Evolutionary conservation across 2,329 filamentous ascomycete species (phyloP).

Genomic region (Chrysoporthe puriensis): DNA sequence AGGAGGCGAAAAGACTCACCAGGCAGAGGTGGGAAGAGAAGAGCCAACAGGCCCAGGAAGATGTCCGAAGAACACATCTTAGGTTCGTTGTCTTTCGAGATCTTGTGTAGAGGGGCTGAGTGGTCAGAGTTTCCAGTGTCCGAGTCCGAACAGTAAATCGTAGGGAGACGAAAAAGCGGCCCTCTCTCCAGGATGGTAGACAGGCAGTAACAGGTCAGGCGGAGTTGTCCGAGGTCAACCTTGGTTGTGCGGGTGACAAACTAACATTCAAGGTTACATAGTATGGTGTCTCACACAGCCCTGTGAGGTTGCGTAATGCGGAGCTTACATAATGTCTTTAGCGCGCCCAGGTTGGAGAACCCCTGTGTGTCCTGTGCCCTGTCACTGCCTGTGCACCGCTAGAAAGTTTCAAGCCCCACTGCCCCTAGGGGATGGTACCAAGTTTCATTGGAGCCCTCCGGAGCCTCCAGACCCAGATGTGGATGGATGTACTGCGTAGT

Average conservation of each 20-base stretch:
- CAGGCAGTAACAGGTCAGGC: background rate
- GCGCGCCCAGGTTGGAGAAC: background rate
- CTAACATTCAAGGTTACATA: background rate
- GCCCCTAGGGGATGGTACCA: too few relatives aligned
- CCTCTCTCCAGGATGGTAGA: background rate
- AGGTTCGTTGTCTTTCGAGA: conserved; percentile 8
- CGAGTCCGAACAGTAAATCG: background rate
- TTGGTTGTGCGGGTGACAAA: background rate
- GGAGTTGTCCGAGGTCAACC: background rate
- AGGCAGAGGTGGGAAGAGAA: conserved; percentile 67
- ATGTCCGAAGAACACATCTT: conserved; percentile 64
- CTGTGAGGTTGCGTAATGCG: conserved; percentile 13
- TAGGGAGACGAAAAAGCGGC: conserved; percentile 9
- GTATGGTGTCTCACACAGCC: background rate
- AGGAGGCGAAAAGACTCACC: conserved; percentile 50
- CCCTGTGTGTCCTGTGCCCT: background rate
- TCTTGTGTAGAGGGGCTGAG: background rate
- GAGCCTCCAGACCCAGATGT: background rate
- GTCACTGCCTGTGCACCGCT: too few relatives aligned
- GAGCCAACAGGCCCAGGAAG: conserved; percentile 66
- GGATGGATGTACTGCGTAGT: background rate
- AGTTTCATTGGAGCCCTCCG: background rate
- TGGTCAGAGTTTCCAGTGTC: background rate
- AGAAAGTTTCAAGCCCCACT: too few relatives aligned
- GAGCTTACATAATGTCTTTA: background rate